phyloP scores from a whole-genome alignment of 1,284 basidiomycete species.

The Coriolopsis trogii region DNA sequence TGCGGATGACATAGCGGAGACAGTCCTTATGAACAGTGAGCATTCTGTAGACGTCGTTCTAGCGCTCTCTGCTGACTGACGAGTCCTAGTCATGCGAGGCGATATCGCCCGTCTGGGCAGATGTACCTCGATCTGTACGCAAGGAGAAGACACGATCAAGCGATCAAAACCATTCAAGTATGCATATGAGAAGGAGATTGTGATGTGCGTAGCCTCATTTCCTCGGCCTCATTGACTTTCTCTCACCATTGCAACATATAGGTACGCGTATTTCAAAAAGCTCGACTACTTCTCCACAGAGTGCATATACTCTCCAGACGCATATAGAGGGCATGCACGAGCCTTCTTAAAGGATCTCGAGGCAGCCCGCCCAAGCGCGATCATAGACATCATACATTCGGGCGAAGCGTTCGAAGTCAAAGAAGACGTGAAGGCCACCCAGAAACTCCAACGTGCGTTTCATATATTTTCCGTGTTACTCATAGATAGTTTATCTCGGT shows the following conservation, averaged over 20 bases:
- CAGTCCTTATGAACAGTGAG: constrained; percentile 97
- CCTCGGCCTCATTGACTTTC: too few species aligned
- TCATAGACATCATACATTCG: constrained; percentile 97
- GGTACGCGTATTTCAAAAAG: constrained; percentile 98
- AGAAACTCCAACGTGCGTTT: constrained; percentile 73
- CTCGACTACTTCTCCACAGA: constrained; percentile 99
- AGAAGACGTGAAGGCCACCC: constrained; percentile 75
- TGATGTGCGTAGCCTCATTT: constrained; percentile 72
- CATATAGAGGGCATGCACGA: constrained; percentile 95
- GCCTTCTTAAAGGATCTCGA: constrained; percentile 96
- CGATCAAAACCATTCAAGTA: constrained; percentile 99
- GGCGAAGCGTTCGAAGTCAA: constrained; percentile 87
- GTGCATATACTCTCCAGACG: constrained; percentile 98
- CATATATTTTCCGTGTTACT: not conserved
- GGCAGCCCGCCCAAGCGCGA: constrained; percentile 89
- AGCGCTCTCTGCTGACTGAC: not conserved
- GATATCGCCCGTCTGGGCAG: constrained; percentile 94
- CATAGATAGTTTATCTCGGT: not conserved
- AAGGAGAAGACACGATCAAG: constrained; percentile 93
- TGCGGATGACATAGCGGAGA: constrained; percentile 98
- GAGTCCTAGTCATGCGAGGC: constrained; percentile 86
- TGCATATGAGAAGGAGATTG: constrained; percentile 99
- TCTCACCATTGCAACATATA: constrained; percentile 35
- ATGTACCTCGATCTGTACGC: constrained; percentile 93
- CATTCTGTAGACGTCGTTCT: constrained; percentile 15